These are phyloP conservation scores for Neofusicoccum cordaticola DNA, from an alignment of 2,329 filamentous ascomycete species.

Conservation along the genomic window DNA sequence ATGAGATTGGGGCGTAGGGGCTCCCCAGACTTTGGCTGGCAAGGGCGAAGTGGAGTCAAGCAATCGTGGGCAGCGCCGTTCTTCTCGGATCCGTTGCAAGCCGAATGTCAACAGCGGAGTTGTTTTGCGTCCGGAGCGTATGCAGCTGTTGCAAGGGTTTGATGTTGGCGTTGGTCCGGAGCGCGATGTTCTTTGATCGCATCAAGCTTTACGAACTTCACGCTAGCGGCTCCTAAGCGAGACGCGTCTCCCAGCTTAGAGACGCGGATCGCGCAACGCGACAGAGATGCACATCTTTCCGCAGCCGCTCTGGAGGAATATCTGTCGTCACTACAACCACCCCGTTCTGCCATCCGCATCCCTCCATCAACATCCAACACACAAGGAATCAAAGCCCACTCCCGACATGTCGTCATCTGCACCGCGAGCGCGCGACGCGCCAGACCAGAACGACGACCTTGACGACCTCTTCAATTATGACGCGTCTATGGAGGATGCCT, in stretches of 20 bases:
- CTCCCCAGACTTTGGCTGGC: background rate
- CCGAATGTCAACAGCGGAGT: background rate
- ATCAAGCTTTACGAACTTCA: background rate
- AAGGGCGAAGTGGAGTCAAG: background rate
- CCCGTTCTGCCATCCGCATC: background rate
- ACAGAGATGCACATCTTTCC: conserved; percentile 18
- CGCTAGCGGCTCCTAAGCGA: conserved; percentile 15
- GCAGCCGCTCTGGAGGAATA: background rate
- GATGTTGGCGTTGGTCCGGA: background rate
- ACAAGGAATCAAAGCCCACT: conserved; percentile 26
- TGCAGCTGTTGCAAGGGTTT: background rate
- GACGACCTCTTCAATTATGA: conserved; percentile 77
- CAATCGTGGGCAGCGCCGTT: background rate
- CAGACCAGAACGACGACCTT: conserved; percentile 45
- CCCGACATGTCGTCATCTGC: conserved; percentile 20
- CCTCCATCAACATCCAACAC: background rate
- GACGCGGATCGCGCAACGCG: background rate
- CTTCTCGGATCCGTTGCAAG: background rate
- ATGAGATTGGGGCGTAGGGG: background rate
- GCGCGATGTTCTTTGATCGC: background rate
- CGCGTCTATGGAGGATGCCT: conserved; percentile 53
- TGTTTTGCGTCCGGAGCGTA: background rate
- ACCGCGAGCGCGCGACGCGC: conserved; percentile 21
- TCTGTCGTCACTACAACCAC: background rate
- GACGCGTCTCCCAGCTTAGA: conserved; percentile 21